Base-by-base conservation (phyloP, 2,329 filamentous ascomycete species). In the Paecilomyces niveus region DNA sequence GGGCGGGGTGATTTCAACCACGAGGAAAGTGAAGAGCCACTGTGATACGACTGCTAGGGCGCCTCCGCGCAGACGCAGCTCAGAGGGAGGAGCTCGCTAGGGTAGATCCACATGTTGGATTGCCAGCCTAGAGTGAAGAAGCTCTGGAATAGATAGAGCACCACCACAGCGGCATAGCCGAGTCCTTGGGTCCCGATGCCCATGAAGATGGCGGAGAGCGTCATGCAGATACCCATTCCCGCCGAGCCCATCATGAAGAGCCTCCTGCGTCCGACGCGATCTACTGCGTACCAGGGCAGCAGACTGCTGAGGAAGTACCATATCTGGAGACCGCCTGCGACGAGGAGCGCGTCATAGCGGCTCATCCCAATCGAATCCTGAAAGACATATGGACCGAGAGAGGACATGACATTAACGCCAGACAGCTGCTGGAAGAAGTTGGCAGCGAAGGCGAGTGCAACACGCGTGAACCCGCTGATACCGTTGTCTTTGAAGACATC, bases 1-100 rank as follows among this genome's bases (percentile, higher is more conserved):
- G 1, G 85, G 74, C 0, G 84, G 84, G 0, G 84, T 86, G 61
- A 86, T 81, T 80, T 86, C 85, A 57, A 87, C 84, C 26, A 86
- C 62, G 55, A 58, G 22, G 15, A 54, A 68, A 15, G 60, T 66
- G 54, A 64, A 65, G 2, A 70, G 29, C 68, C 68, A 70, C 53
- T 69, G 66, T 15, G 65, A 65, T 7, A 67, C 63, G 5, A 67
- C 66, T 5, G 64, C 64, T 13, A 68, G 54, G 6, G 65, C 66
- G 15, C 59, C 62, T 7, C 62, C 65, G 5, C 62, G 57, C 1
- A 63, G 31, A 45, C 66, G 54, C 1, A 68, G 59, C 29, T 63
- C 49, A 68, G 54, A 1, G 65, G 65, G 0, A 66, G 56, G 3
- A 66, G 53, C 50, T 68, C 66, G 22, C 57, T 60, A 3, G 66